phyloP scores from a whole-genome alignment of 495 filamentous ascomycete genomes.

The Aspergillus nanangensis region DNA sequence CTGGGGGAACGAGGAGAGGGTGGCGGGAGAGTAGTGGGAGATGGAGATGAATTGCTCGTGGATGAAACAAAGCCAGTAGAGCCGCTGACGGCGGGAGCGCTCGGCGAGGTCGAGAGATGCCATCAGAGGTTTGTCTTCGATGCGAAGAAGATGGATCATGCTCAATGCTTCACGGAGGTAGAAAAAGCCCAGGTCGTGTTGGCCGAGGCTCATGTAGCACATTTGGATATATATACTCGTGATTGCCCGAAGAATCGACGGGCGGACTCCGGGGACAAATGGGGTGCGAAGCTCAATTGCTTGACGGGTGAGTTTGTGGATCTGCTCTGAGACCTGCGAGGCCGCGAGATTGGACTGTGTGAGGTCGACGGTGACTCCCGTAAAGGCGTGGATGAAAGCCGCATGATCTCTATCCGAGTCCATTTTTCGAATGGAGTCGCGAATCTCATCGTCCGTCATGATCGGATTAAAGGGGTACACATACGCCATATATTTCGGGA shows the following conservation, averaged over 20 bases:
- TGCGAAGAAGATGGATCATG: constrained; percentile 21
- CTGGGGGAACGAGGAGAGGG: constrained; percentile 10
- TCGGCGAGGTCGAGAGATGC: constrained; percentile 11
- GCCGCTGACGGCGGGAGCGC: constrained; percentile 22
- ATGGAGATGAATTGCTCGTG: constrained; percentile 29
- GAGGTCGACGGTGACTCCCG: constrained; percentile 24
- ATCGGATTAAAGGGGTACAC: constrained; percentile 29
- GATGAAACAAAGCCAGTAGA: constrained; percentile 30
- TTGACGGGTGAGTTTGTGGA: constrained; percentile 16
- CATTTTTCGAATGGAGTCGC: constrained; percentile 18
- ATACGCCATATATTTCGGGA: constrained; percentile 20
- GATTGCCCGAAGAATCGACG: constrained; percentile 16
- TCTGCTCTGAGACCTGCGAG: constrained; percentile 8
- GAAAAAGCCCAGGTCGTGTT: constrained; percentile 23
- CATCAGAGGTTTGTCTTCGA: constrained; percentile 14
- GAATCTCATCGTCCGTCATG: constrained; percentile 16
- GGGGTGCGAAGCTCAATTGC: constrained; percentile 21
- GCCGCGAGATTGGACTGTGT: constrained; percentile 11
- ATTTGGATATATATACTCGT: constrained; percentile 22
- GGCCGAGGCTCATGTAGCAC: constrained; percentile 20
- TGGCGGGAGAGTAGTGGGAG: constrained; percentile 18
- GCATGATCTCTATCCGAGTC: constrained; percentile 14
- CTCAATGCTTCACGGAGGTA: constrained; percentile 28
- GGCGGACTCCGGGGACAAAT: constrained; percentile 13
- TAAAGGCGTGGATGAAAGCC: constrained; percentile 22